Evolutionary conservation across 2,329 filamentous ascomycete species (phyloP), one percentile per base, ranked within the genome.

Genomic region (Pseudogymnoascus sp.): DNA sequence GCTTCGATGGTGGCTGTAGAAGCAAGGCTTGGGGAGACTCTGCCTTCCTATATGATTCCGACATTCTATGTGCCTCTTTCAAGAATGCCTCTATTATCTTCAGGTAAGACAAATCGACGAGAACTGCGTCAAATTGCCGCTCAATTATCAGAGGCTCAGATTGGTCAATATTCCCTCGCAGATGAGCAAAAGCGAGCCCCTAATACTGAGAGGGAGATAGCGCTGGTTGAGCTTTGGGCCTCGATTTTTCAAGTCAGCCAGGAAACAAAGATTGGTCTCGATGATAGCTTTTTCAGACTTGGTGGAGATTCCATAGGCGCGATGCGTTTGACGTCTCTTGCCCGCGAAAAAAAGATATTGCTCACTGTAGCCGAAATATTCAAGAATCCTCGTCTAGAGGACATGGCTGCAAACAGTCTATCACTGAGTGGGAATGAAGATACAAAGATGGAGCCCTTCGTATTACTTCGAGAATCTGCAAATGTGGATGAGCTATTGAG

Each of bases 291-390:
- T 71, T 75, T 76, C 65, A 65, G 66, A 1, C 66, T 75, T 0
- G 73, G 73, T n/a, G 74, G 74, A n/a, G 73, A 74, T 60, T 75
- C 73, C 0, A 62, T 75, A 0, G 41, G 64, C 14, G 73, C 73
- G 1, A 78, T 77, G 70, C 79, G 77, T 39, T 66, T 82, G 4
- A 79, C 82, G 0, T 76, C 80, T 23, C 73, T 37, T n/a, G 48
- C 64, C 28, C 65, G 64, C 31, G 57, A 19, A 23, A 28, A 36
- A 13, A 28, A 60, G 16, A 28, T 78, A 39, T 70, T 72, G 25
- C 68, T 78, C 45, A 76, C 75, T 6, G 75, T 78, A 45, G 74
- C 75, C 4, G 76, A 77, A 68, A 74, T 77, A 25, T 78, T 78
- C 71, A 72, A 72, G 60, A 75, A 76, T 62, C 65, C 64, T 54